Evolutionary conservation across 768 basidiomycete species (phyloP).

Genomic region (Boletus insuetus): DNA sequence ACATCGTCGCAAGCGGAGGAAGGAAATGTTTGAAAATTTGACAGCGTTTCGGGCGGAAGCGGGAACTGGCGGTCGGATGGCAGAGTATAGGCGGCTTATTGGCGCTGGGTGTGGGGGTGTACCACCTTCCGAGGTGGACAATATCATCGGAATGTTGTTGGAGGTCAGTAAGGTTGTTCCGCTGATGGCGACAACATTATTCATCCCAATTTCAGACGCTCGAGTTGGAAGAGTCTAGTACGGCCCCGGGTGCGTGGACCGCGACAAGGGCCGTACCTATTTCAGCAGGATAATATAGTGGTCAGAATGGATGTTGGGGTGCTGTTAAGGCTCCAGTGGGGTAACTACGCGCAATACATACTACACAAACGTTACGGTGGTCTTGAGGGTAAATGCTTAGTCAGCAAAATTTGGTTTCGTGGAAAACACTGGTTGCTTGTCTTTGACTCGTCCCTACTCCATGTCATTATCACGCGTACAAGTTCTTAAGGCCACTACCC

Average conservation of each 20-base stretch:
- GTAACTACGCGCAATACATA: too few relatives aligned
- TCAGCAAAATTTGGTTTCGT: constrained; percentile 14
- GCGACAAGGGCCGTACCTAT: constrained; percentile 26
- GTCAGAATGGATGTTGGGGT: too few relatives aligned
- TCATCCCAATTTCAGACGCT: constrained; percentile 51
- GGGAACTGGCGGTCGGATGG: constrained; percentile 86
- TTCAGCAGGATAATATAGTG: constrained; percentile 19
- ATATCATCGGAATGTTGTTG: constrained; percentile 77
- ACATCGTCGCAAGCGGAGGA: constrained; percentile 65
- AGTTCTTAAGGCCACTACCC: constrained; percentile 48
- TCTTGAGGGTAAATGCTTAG: constrained; percentile 12
- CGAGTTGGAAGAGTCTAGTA: constrained; percentile 77
- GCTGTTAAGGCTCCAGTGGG: too few relatives aligned
- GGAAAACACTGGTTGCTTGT: too few relatives aligned
- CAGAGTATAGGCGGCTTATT: constrained; percentile 85
- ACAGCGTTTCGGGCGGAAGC: constrained; percentile 84
- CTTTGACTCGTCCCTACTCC: not conserved
- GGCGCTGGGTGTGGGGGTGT: constrained; percentile 88
- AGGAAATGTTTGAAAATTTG: constrained; percentile 69
- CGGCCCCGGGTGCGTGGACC: constrained; percentile 45
- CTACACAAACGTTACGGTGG: too few relatives aligned
- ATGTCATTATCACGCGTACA: constrained; percentile 36
- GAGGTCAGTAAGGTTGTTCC: constrained; percentile 51
- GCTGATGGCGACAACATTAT: not conserved
- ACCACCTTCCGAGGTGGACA: constrained; percentile 83